A percentile compares a stretch with the other conserved stretches of the same genome.
phyloP scores from a whole-genome alignment of 2,329 filamentous ascomycete species.

The Orbilia javanica region DNA sequence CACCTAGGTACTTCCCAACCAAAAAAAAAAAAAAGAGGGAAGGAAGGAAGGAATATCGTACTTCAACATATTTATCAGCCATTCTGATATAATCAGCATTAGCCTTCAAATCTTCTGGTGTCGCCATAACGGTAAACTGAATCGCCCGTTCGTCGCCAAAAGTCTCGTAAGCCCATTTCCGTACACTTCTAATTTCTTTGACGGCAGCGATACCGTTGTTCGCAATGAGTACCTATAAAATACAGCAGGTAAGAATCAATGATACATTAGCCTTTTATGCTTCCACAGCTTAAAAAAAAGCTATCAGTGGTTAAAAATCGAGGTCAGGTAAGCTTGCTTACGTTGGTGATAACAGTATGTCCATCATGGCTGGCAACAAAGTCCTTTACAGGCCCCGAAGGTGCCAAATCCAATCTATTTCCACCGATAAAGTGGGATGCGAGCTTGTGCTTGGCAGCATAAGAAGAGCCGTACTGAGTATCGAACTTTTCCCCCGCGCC shows the following conservation, averaged over 20 bases:
- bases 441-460: slow-evolving; percentile 83
- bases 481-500: slow-evolving; percentile 38
- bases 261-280: neutral
- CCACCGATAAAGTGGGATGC: slow-evolving; percentile 97
- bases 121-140: slow-evolving; percentile 99
- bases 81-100: slow-evolving; percentile 99
- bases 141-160: slow-evolving; percentile 98
- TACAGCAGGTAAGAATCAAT: neutral
- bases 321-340: slow-evolving; percentile 68
- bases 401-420: slow-evolving; percentile 84
- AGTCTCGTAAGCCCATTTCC: slow-evolving; percentile 99
- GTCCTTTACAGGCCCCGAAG: slow-evolving; percentile 90
- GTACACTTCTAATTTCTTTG: slow-evolving; percentile 98
- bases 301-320: neutral
- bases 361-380: slow-evolving; percentile 91
- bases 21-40: neutral
- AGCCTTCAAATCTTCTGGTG: slow-evolving; percentile 94
- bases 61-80: slow-evolving; percentile 98
- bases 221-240: slow-evolving; percentile 87
- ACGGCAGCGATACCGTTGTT: slow-evolving; percentile 99
- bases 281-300: neutral
- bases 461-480: slow-evolving; percentile 73
- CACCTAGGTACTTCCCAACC: neutral
- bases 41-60: slow-evolving; percentile 63
- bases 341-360: slow-evolving; percentile 98